These are phyloP conservation scores for Pythium grandisporangium DNA, from an alignment of 352 stramenopile species.

Conservation along the genomic window DNA sequence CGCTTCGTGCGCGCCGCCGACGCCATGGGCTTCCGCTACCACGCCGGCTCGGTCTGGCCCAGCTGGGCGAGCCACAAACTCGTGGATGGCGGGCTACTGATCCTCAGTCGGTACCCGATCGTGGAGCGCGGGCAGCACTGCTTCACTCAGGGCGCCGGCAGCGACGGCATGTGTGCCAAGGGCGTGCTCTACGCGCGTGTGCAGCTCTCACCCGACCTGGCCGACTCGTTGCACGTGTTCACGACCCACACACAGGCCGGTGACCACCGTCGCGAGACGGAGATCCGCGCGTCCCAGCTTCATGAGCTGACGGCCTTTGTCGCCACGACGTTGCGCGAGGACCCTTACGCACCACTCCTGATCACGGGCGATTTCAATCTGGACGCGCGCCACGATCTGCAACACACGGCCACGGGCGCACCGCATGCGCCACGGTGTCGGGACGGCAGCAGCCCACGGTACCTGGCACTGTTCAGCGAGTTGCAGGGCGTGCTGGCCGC, in stretches of 20 bases:
- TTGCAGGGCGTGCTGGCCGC: slow-evolving; percentile 29
- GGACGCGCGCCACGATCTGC: slow-evolving; percentile 62
- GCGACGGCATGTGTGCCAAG: slow-evolving; percentile 66
- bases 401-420: slow-evolving; percentile 22
- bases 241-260: slow-evolving; percentile 80
- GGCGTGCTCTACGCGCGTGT: slow-evolving; percentile 69
- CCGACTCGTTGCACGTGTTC: slow-evolving; percentile 74
- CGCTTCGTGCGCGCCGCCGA: slow-evolving; percentile 42
- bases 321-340: slow-evolving; percentile 26
- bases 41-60: slow-evolving; percentile 69
- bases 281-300: slow-evolving; percentile 49
- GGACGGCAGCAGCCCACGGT: slow-evolving; percentile 58
- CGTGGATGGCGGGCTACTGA: slow-evolving; percentile 70
- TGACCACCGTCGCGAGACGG: slow-evolving; percentile 30
- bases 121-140: slow-evolving; percentile 50
- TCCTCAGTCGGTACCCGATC: slow-evolving; percentile 79
- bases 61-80: slow-evolving; percentile 32
- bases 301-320: slow-evolving; percentile 61
- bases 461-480: slow-evolving; percentile 42
- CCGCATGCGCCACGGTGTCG: slow-evolving; percentile 23
- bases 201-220: slow-evolving; percentile 55
- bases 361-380: slow-evolving; percentile 79
- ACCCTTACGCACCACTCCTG: slow-evolving; percentile 46
- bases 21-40: slow-evolving; percentile 58
- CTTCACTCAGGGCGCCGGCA: slow-evolving; percentile 48